phyloP scores from a whole-genome alignment of 129 eudicot species.

The sunflower (Helianthus annuus) region DNA sequence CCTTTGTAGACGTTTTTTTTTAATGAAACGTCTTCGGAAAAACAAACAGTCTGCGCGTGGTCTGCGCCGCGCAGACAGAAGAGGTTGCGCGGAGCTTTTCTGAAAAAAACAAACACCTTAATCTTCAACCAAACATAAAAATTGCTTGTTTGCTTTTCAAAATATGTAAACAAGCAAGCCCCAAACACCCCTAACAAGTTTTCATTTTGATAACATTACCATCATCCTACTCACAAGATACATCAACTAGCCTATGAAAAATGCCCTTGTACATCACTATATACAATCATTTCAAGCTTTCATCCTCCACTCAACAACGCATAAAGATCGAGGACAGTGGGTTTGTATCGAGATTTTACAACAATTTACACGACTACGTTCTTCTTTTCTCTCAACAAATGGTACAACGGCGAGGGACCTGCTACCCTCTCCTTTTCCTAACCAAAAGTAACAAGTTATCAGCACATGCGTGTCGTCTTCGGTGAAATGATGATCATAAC shows the following conservation, averaged over 20 bases:
- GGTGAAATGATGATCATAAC: not conserved
- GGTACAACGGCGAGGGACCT: conserved; percentile 19
- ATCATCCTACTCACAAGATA: not conserved
- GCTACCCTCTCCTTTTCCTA: conserved; percentile 28
- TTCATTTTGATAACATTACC: not conserved
- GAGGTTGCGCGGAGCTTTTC: no score
- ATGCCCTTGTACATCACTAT: conserved; percentile 10
- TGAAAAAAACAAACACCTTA: no score
- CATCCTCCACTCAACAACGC: conserved; percentile 11
- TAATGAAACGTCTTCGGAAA: no score
- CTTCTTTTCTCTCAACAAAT: conserved; percentile 28
- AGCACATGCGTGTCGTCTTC: not conserved
- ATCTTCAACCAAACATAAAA: conserved; percentile 3
- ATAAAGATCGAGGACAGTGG: conserved; percentile 13
- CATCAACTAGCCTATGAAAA: conserved; percentile 9
- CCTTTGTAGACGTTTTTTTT: no score
- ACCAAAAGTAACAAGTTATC: not conserved
- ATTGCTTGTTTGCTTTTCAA: not conserved
- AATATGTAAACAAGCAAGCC: not conserved
- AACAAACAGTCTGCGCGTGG: no score
- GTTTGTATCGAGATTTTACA: conserved; percentile 23
- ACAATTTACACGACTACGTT: conserved; percentile 17
- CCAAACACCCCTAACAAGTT: not conserved
- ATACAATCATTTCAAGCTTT: conserved; percentile 21
- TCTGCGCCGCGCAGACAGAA: no score